Base-by-base conservation (phyloP, 345 rosid species). In the Acer negundo region DNA sequence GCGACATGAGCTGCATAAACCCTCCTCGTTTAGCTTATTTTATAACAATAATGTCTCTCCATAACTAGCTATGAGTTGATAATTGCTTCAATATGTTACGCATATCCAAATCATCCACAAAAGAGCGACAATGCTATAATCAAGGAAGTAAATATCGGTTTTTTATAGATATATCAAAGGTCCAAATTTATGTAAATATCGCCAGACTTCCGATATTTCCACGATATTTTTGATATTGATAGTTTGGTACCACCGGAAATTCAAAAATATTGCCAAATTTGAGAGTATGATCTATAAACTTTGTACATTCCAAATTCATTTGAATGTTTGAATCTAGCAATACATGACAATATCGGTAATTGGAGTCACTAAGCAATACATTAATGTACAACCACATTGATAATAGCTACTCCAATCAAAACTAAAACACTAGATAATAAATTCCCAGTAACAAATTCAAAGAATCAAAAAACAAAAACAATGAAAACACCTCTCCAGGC, bases 401-500 rank as follows among this genome's bases (percentile, higher is more conserved):
- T 10, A 15, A 38, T 53, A 55, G 53, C 24, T 72, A 55, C 15
- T 19, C 17, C 24, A 24, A 62, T 6, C 11, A 12, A 24, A 17
- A 42, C 91, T 44, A 44, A 44, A 9, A 44, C 10, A 44, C 47
- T 7, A 44, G 47, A 28, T 44, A 44, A 44, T 44, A 61, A 59
- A 59, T 23, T 40, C 23, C 22, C 55, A 73, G 47, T 9, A 44
- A 44, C 10, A 59, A 44, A 20, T 15, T 59, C 20, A 20, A 19
- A 38, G 2, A 3, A 4, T 42, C 67, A 72, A 59, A 72, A 47
- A 6, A 7, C 40, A 69, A 49, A 65, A 94, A 86, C 88, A 96
- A 86, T 74, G 2, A 94, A 90, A 83, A 86, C 97, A 23, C 99
- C 99, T 75, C 97, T 89, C 99, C 98, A 96, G 78, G 99, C 97